Evolutionary conservation across 2,329 filamentous ascomycete genomes (phyloP).

Genomic region (Aspergillus eucalypticola): DNA sequence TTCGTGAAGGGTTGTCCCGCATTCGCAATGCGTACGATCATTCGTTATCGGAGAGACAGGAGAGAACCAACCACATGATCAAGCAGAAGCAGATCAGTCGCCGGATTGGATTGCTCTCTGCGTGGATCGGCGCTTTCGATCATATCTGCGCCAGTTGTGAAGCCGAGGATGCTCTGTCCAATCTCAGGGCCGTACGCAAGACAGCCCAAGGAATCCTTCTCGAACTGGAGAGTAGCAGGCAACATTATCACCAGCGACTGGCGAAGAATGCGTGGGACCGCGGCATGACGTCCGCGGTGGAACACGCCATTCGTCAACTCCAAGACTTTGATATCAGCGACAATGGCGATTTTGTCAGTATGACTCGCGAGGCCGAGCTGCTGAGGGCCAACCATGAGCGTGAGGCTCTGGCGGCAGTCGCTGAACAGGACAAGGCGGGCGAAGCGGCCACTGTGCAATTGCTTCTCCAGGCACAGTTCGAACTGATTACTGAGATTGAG

Average conservation of each 20-base stretch:
- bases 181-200: constrained; percentile 75
- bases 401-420: constrained; percentile 72
- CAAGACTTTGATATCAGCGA: constrained; percentile 67
- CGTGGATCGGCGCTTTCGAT: constrained; percentile 93
- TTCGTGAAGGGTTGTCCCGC: constrained; percentile 75
- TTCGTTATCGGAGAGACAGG: constrained; percentile 72
- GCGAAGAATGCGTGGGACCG: constrained; percentile 84
- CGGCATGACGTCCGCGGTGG: constrained; percentile 80
- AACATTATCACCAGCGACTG: constrained; percentile 84
- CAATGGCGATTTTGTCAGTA: constrained; percentile 66
- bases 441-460: constrained; percentile 79
- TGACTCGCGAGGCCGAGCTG: constrained; percentile 81
- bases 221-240: constrained; percentile 85
- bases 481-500: constrained; percentile 79
- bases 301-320: constrained; percentile 79
- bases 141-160: constrained; percentile 71
- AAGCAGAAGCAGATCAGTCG: constrained; percentile 80
- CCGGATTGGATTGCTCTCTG: constrained; percentile 79
- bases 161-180: constrained; percentile 65
- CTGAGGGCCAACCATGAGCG: constrained; percentile 80
- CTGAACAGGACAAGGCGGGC: constrained; percentile 80
- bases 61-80: constrained; percentile 77
- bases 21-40: constrained; percentile 84
- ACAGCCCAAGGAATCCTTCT: constrained; percentile 84
- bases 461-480: constrained; percentile 86